These are phyloP conservation scores for Coniochaeta sp. DNA, from an alignment of 2,329 filamentous ascomycete species.

Conservation along the genomic window DNA sequence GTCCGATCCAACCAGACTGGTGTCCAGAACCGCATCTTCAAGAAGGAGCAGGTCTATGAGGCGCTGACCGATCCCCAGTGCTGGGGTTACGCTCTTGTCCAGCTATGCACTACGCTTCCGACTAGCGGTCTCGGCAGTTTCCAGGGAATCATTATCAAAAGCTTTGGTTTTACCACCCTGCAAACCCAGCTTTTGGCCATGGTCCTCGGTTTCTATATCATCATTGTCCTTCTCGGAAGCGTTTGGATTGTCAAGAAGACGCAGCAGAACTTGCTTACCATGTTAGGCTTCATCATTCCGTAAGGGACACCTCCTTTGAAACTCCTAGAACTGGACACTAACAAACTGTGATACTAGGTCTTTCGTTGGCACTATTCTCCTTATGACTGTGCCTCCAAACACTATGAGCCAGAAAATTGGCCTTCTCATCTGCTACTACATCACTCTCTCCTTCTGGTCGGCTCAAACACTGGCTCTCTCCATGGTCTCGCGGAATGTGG, in stretches of 20 bases:
- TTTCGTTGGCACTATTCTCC: slow-evolving; percentile 62
- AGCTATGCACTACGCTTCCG: slow-evolving; percentile 65
- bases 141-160: slow-evolving; percentile 65
- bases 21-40: slow-evolving; percentile 46
- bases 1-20: slow-evolving; percentile 54
- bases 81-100: slow-evolving; percentile 57
- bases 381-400: slow-evolving; percentile 59
- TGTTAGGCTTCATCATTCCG: slow-evolving; percentile 59
- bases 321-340: background rate
- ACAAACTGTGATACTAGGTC: slow-evolving; percentile 34
- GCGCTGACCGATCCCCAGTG: slow-evolving; percentile 58
- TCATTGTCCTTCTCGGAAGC: slow-evolving; percentile 58
- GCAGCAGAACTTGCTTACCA: slow-evolving; percentile 59
- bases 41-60: slow-evolving; percentile 36
- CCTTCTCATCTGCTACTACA: slow-evolving; percentile 67
- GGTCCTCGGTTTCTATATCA: slow-evolving; percentile 68
- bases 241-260: slow-evolving; percentile 62
- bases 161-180: slow-evolving; percentile 57
- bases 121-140: slow-evolving; percentile 68
- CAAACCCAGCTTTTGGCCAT: slow-evolving; percentile 69
- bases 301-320: slow-evolving; percentile 26
- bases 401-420: slow-evolving; percentile 53
- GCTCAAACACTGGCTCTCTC: slow-evolving; percentile 60
- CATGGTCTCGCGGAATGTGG: slow-evolving; percentile 62
- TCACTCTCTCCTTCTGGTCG: slow-evolving; percentile 71